Base-by-base conservation (phyloP, 768 basidiomycete genomes). In the Lentinula guzmanii region DNA sequence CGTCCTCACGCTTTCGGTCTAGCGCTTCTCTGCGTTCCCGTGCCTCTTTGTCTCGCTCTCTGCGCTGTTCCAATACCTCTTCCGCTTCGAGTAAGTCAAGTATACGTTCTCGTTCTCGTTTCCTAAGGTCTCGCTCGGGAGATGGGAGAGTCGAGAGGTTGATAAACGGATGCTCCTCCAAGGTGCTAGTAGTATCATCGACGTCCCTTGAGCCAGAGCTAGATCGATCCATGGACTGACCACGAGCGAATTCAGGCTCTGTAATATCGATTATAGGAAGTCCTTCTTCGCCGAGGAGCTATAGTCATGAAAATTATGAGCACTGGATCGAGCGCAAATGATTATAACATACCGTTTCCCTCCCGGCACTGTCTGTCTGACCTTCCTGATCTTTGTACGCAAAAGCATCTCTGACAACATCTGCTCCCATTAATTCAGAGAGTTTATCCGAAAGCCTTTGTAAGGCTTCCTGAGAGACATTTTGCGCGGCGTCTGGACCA, bases 281-380 rank as follows among this genome's bases (percentile, higher is more conserved):
- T 3, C 89, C 90, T 52, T 93, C 90, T 66, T 91, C 89, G 66
- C 89, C 89, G 43, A 87, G 66, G 57, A 87, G 76, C 90, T 91
- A 62, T 41, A 34, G 64, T 68, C 63, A 58, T 63, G 69, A 66
- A 10, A 48, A 18, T 9, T 4, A 11, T 48, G 6, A 28, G 10
- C 28, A 31, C 34, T 11, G 18, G 10, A 31, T 58, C 35, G 33
- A 48, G 21, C 34, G 43, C 5, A 11, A 45, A 43, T 33, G 10
- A 28, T 37, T 8, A 41, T 24, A 21, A 13, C 42, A 10, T 52
- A 34, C 51, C 33, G n/a, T 52, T 16, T 52, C 51, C 11, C 5
- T 54, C 16, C 51, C 15, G 24, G 51, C 33, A 41, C 10, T 21
- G 4, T 9, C 7, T 24, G 33, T 82, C 61, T 84, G 81, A 58